These are phyloP conservation scores for Aspergillus leporis DNA, from an alignment of 495 filamentous ascomycete genomes.

Conservation along the genomic window DNA sequence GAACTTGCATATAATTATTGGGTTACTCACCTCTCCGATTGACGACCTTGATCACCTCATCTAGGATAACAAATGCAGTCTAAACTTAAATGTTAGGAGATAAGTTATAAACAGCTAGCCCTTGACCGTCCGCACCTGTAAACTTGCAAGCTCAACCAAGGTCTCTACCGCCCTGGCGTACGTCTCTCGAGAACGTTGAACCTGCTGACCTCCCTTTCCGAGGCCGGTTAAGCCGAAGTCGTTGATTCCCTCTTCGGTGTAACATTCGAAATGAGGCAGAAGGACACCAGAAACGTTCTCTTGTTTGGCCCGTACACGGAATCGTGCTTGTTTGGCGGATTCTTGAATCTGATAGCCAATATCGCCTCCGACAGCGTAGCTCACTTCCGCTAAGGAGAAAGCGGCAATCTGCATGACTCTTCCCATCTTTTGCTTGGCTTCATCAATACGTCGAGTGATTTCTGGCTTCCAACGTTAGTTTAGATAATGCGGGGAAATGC, in stretches of 20 bases:
- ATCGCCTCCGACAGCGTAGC: conserved; percentile 93
- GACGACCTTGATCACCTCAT: conserved; percentile 99
- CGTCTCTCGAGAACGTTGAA: conserved; percentile 91
- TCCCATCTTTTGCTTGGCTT: conserved; percentile 99
- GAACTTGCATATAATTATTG: not conserved
- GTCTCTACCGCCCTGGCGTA: conserved; percentile 98
- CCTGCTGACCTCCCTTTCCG: conserved; percentile 96
- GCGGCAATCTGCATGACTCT: conserved; percentile 99
- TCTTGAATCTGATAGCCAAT: conserved; percentile 98
- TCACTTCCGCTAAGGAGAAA: conserved; percentile 96
- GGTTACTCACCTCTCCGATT: conserved; percentile 77
- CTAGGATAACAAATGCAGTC: conserved; percentile 96
- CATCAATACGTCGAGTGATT: conserved; percentile 95
- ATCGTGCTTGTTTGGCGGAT: conserved; percentile 86
- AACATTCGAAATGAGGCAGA: conserved; percentile 88
- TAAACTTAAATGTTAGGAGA: conserved; percentile 29
- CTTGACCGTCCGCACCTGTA: conserved; percentile 58
- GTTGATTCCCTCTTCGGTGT: conserved; percentile 78
- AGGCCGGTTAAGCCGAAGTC: conserved; percentile 96
- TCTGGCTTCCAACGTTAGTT: conserved; percentile 54
- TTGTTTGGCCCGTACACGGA: conserved; percentile 89
- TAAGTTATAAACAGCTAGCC: not conserved
- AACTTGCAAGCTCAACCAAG: conserved; percentile 90
- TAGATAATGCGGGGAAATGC: conserved; percentile 25
- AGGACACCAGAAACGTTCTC: conserved; percentile 98